phyloP scores from a whole-genome alignment of 805 yeast species.

The Saturnispora bothae region DNA sequence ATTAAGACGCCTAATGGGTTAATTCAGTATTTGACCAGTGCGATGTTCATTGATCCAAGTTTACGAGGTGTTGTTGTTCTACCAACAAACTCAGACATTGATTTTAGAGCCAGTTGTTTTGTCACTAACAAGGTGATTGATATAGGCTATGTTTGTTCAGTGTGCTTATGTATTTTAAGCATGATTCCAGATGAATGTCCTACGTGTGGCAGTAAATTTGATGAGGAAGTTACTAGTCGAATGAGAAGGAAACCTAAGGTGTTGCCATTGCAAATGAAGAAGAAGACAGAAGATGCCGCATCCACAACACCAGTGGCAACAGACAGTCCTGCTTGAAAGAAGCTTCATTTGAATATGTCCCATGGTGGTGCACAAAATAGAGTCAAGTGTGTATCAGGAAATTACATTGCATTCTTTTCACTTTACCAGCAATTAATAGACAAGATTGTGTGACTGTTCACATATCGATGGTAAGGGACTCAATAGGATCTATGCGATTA shows the following conservation, averaged over 20 bases:
- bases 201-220: slow-evolving; percentile 75
- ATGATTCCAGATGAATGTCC: slow-evolving; percentile 73
- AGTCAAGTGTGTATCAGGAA: too few species aligned
- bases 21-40: slow-evolving; percentile 72
- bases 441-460: too few species aligned
- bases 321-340: too few species aligned
- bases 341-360: too few species aligned
- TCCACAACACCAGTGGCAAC: too few species aligned
- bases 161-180: slow-evolving; percentile 77
- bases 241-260: slow-evolving; percentile 47
- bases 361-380: too few species aligned
- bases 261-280: slow-evolving; percentile 22
- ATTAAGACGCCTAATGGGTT: slow-evolving; percentile 64
- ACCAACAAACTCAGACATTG: slow-evolving; percentile 79
- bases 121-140: slow-evolving; percentile 85
- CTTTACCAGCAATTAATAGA: too few species aligned
- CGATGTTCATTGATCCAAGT: slow-evolving; percentile 79
- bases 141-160: slow-evolving; percentile 90
- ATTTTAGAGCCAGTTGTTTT: slow-evolving; percentile 91
- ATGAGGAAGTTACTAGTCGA: slow-evolving; percentile 46
- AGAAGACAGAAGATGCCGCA: slow-evolving; percentile 13
- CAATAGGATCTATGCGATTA: too few species aligned
- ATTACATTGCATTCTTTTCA: too few species aligned
- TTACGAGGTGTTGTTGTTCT: slow-evolving; percentile 64
- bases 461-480: too few species aligned